Evolutionary conservation across 2,329 filamentous ascomycete species (phyloP).

Genomic region (Geoglossum cookeanum): DNA sequence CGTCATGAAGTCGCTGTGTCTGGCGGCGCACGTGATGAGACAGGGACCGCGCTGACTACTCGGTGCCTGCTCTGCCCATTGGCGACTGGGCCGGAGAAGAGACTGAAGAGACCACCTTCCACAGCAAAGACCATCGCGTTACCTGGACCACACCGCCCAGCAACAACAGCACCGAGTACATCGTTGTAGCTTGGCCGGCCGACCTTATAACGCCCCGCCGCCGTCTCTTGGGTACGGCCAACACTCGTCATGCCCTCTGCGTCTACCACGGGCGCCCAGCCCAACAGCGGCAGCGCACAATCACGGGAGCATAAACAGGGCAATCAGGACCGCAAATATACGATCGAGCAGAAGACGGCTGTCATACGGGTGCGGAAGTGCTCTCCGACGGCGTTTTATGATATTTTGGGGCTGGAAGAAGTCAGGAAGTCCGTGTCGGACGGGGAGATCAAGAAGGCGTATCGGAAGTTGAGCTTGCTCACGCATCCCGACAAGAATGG

Average conservation of each 20-base stretch:
- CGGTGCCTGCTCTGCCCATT: background rate
- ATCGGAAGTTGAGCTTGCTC: slow-evolving; percentile 79
- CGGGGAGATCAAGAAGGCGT: slow-evolving; percentile 88
- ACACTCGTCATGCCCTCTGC: slow-evolving; percentile 16
- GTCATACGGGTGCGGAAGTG: slow-evolving; percentile 80
- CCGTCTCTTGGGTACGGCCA: background rate
- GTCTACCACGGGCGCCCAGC: slow-evolving; percentile 26
- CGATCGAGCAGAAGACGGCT: slow-evolving; percentile 75
- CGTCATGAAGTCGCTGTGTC: background rate
- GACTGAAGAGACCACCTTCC: background rate
- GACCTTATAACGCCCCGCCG: background rate
- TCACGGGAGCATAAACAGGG: slow-evolving; percentile 30
- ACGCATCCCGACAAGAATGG: slow-evolving; percentile 99
- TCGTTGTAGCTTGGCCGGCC: background rate
- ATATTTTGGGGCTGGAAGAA: slow-evolving; percentile 62
- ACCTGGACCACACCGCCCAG: background rate
- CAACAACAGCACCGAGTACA: background rate
- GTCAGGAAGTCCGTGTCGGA: slow-evolving; percentile 50
- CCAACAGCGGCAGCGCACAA: slow-evolving; percentile 17
- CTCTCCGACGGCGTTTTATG: slow-evolving; percentile 76
- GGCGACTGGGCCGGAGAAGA: background rate
- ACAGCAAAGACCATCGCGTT: background rate
- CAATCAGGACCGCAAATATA: slow-evolving; percentile 40
- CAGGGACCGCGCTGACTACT: background rate
- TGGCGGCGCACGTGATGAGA: background rate